These are phyloP conservation scores for Dactylellina parvicollis DNA, from an alignment of 2,329 filamentous ascomycete genomes.

Conservation along the genomic window DNA sequence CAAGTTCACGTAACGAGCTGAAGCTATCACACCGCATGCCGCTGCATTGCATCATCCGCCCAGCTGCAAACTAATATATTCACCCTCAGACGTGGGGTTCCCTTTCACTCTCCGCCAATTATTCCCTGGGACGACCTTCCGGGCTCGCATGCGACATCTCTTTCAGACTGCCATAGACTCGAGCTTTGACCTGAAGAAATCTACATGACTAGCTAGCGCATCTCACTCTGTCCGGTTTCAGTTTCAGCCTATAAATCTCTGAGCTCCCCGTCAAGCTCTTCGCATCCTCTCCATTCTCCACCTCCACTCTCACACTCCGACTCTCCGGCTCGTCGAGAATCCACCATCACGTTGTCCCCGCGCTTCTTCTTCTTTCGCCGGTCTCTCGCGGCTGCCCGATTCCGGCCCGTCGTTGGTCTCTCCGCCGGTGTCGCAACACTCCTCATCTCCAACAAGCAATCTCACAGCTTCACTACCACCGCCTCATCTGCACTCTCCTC, in stretches of 20 bases:
- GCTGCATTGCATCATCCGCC: no score
- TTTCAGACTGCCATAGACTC: background rate
- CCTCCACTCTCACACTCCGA: background rate
- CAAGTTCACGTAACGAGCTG: no score
- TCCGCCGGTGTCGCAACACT: slow-evolving; percentile 54
- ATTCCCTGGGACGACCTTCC: background rate
- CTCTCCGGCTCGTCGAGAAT: background rate
- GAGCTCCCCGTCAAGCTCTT: background rate
- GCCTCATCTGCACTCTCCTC: background rate
- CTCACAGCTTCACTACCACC: slow-evolving; percentile 10
- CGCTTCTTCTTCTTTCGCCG: slow-evolving; percentile 54
- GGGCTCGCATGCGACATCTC: background rate
- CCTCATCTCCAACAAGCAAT: slow-evolving; percentile 37
- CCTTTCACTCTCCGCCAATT: background rate
- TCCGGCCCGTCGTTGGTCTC: slow-evolving; percentile 56
- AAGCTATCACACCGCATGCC: no score
- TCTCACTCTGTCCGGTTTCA: no score
- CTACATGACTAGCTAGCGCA: background rate
- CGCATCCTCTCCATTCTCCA: background rate
- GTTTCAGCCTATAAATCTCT: slow-evolving; percentile 2
- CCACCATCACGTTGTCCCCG: slow-evolving; percentile 56
- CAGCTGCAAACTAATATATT: no score
- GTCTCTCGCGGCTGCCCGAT: slow-evolving; percentile 45
- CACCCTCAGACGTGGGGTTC: background rate
- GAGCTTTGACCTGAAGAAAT: background rate